phyloP scores from a whole-genome alignment of 768 basidiomycete genomes.

The Coprinellus aureogranulatus region DNA sequence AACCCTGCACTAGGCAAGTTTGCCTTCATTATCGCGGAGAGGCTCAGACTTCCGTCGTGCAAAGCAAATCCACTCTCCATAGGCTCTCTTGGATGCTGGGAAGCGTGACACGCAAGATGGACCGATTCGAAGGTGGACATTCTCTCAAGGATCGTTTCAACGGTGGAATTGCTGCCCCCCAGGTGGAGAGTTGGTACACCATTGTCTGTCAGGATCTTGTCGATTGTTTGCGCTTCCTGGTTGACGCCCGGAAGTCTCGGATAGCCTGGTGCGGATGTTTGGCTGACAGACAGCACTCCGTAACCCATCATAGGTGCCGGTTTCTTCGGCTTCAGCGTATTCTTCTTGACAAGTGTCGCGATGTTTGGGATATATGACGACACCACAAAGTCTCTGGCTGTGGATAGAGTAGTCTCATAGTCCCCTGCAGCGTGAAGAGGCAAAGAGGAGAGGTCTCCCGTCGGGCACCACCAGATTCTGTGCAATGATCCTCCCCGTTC shows the following conservation, averaged over 20 bases:
- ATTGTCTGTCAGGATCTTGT: neutral
- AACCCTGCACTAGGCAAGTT: slow-evolving; percentile 18
- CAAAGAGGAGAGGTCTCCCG: slow-evolving; percentile 1
- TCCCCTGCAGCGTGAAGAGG: slow-evolving; percentile 4
- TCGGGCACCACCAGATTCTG: slow-evolving; percentile 6
- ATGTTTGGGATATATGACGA: slow-evolving; percentile 8
- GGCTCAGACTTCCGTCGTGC: slow-evolving; percentile 16
- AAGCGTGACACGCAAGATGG: slow-evolving; percentile 35
- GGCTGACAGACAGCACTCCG: slow-evolving; percentile 9
- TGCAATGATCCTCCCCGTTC: too few species aligned
- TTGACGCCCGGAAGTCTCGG: slow-evolving; percentile 7
- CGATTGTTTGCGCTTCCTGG: slow-evolving; percentile 4
- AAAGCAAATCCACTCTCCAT: slow-evolving; percentile 21
- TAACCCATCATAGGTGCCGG: too few species aligned
- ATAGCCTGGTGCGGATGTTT: slow-evolving; percentile 4
- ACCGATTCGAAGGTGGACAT: slow-evolving; percentile 15
- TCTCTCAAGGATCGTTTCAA: slow-evolving; percentile 3
- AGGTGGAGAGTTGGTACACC: slow-evolving; percentile 19
- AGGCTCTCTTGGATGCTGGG: slow-evolving; percentile 24
- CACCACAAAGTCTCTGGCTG: neutral
- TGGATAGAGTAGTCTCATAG: neutral
- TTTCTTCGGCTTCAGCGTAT: neutral
- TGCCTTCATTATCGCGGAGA: slow-evolving; percentile 12
- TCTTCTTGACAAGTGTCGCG: neutral
- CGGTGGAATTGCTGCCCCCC: slow-evolving; percentile 12